Conservation (phyloP, 202 grass and related monocot species). For the Saccharum hybrid region DNA sequence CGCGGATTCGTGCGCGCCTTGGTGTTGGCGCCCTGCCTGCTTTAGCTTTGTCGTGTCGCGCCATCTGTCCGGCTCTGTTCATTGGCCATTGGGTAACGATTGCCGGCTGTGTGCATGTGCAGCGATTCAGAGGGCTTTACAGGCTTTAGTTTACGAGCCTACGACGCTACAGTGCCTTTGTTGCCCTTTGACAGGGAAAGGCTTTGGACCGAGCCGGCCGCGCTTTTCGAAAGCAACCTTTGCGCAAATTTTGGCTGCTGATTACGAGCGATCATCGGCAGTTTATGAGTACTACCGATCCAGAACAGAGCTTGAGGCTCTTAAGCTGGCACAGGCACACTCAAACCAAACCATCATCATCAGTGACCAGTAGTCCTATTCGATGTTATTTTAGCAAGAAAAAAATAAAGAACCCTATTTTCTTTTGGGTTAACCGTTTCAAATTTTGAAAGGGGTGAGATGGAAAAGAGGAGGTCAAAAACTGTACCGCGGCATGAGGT, state of each 20-base stretch:
- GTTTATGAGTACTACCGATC: neutral
- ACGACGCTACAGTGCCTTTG: neutral
- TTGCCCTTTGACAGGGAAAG: neutral
- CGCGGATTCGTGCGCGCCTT: constrained; percentile 1
- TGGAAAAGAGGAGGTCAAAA: too few relatives aligned
- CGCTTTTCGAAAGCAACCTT: constrained; percentile 32
- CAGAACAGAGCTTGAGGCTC: neutral
- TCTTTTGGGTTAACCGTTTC: neutral
- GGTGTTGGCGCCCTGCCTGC: neutral
- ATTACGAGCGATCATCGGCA: constrained; percentile 7
- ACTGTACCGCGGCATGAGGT: neutral
- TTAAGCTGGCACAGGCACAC: neutral
- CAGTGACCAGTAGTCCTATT: neutral
- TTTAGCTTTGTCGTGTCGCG: constrained; percentile 37
- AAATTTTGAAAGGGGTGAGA: constrained; percentile 5
- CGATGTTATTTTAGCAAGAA: too few relatives aligned
- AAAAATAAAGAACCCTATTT: too few relatives aligned
- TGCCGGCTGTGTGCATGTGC: constrained; percentile 33
- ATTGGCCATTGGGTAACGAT: constrained; percentile 40
- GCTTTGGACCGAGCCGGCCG: neutral
- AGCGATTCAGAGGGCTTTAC: constrained; percentile 10
- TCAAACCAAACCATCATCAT: neutral
- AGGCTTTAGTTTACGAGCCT: constrained; percentile 31
- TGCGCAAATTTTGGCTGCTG: constrained; percentile 11
- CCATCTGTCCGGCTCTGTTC: too few relatives aligned